Percentiles rank a stretch among this genome's conserved stretches.
Evolutionary conservation across 108 stramenopile genomes (phyloP).

Genomic region (Cyclotella sp.): DNA sequence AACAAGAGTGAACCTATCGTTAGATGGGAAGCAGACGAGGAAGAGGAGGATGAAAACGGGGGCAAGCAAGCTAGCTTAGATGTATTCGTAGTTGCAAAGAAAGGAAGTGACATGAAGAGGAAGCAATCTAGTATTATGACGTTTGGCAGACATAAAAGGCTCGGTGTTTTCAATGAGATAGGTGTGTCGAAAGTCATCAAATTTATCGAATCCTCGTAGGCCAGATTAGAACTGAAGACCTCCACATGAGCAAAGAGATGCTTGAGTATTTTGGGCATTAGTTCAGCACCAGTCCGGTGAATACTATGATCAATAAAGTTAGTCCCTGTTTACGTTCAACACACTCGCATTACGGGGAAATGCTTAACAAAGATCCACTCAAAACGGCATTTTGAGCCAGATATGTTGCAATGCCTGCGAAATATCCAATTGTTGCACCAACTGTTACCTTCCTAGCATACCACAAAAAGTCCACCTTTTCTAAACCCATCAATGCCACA

Average conservation of each 20-base stretch:
- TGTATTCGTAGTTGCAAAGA: slow-evolving; percentile 44
- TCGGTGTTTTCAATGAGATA: slow-evolving; percentile 45
- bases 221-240: background rate
- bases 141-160: slow-evolving; percentile 37
- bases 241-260: background rate
- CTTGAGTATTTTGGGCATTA: too few species aligned
- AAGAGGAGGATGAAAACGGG: slow-evolving; percentile 56
- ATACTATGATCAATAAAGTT: too few species aligned
- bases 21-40: slow-evolving; percentile 69
- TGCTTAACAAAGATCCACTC: slow-evolving; percentile 57
- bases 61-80: slow-evolving; percentile 51
- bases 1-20: slow-evolving; percentile 28
- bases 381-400: slow-evolving; percentile 75
- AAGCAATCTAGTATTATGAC: slow-evolving; percentile 1
- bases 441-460: slow-evolving; percentile 89
- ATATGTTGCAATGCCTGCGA: slow-evolving; percentile 92
- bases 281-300: too few species aligned
- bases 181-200: slow-evolving; percentile 41
- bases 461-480: slow-evolving; percentile 96
- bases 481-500: slow-evolving; percentile 94
- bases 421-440: slow-evolving; percentile 89
- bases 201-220: slow-evolving; percentile 5
- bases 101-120: background rate
- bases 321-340: too few species aligned
- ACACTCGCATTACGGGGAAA: background rate